Evolutionary conservation across 805 yeast species (phyloP).

Genomic region (Ogataea sp.): DNA sequence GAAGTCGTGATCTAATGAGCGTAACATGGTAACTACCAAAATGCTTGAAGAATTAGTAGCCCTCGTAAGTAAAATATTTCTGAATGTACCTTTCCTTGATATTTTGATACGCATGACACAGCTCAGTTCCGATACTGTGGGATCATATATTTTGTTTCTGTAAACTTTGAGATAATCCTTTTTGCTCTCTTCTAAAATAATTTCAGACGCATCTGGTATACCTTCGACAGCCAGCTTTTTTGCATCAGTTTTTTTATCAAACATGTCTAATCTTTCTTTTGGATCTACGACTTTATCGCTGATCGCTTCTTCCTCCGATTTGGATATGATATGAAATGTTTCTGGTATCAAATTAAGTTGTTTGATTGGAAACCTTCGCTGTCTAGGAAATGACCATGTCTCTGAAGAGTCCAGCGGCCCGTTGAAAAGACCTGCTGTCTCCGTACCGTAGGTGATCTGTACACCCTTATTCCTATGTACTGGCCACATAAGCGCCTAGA

Average conservation of each 20-base stretch:
- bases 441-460: background rate
- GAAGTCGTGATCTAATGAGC: slow-evolving; percentile 5
- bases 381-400: slow-evolving; percentile 4
- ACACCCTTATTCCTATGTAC: background rate
- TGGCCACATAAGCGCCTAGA: background rate
- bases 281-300: too few relatives aligned
- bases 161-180: background rate
- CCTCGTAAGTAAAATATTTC: slow-evolving; percentile 19
- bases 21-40: slow-evolving; percentile 23
- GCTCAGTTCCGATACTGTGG: background rate
- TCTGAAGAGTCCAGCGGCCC: background rate
- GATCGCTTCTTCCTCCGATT: too few relatives aligned
- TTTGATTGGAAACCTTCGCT: background rate
- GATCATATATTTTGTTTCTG: background rate
- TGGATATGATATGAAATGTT: slow-evolving; percentile 5
- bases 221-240: background rate
- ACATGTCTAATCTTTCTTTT: too few relatives aligned
- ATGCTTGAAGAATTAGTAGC: slow-evolving; percentile 14
- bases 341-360: slow-evolving; percentile 10
- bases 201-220: background rate
- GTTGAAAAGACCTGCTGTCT: background rate
- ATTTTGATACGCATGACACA: background rate
- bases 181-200: background rate
- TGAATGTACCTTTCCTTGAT: slow-evolving; percentile 1
- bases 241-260: background rate